These are phyloP conservation scores for Marsdenia floribunda DNA, from an alignment of 257 asterid species.

Conservation along the genomic window DNA sequence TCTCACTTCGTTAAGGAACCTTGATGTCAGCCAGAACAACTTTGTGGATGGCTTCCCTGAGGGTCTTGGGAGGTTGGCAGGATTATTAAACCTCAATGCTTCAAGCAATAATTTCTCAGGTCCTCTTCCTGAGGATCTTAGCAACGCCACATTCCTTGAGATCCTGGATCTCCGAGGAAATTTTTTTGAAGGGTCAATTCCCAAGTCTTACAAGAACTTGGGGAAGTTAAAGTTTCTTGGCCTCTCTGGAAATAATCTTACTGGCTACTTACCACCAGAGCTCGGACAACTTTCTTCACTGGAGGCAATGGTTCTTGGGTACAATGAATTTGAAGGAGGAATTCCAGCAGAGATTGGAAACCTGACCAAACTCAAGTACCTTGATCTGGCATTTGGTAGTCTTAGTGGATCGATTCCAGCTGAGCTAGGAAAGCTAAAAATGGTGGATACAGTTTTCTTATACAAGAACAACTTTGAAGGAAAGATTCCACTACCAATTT, in stretches of 20 bases:
- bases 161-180: constrained; percentile 74
- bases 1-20: constrained; percentile 38
- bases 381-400: constrained; percentile 56
- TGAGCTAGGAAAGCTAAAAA: constrained; percentile 44
- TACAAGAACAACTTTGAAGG: constrained; percentile 55
- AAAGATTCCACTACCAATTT: constrained; percentile 44
- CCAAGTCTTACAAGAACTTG: constrained; percentile 44
- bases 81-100: constrained; percentile 42
- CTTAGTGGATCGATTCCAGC: constrained; percentile 54
- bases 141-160: constrained; percentile 46
- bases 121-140: constrained; percentile 53
- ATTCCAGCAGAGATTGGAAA: constrained; percentile 60
- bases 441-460: constrained; percentile 44
- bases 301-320: constrained; percentile 59
- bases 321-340: constrained; percentile 52
- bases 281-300: constrained; percentile 47
- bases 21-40: constrained; percentile 68
- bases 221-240: constrained; percentile 58
- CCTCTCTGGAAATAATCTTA: constrained; percentile 64
- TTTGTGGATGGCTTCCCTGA: constrained; percentile 43
- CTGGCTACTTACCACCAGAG: constrained; percentile 49
- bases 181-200: constrained; percentile 63
- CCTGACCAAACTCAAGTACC: constrained; percentile 54
- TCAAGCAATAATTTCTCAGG: constrained; percentile 77
- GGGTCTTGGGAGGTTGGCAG: constrained; percentile 44